Base-by-base conservation (phyloP, 805 yeast species). In the Yamadazyma takamatsuzukensis region DNA sequence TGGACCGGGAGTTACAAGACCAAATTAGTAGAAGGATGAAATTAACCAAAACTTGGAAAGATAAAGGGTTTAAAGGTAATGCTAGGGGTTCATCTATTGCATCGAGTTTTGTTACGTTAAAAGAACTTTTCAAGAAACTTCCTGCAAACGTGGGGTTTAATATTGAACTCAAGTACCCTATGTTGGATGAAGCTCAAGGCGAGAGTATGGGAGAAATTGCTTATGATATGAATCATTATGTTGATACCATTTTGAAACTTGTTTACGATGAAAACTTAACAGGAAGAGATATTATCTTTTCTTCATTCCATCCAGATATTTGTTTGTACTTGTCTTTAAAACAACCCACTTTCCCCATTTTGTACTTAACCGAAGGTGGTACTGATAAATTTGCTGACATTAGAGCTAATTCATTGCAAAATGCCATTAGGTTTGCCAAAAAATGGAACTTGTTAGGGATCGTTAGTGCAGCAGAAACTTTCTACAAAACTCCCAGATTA, bases 271-370 rank as follows among this genome's bases (percentile, higher is more conserved):
- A 85, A 39, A 70, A 83, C 55, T 78, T 79, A 6, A 67, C 75
- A 23, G 89, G 87, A 6, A 71, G 97, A 45, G 96, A 90, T 54
- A 75, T 90, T 26, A 80, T 90, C 13, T 85, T 90, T 49, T 86
- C 96, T 2, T 84, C 95, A 2, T 90, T 90, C 72, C 95, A 90
- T 51, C 97, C 97, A 0, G 97, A 90, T 54, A 75, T 87, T 19
- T 90, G 97, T 58, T 59, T 85, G 33, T 66, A 88, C 68, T 64
- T 90, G 25, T 83, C 95, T 2, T 64, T 90, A 59, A 90, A 90
- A 55, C 97, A 89, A 59, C 97, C 97, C 17, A 76, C 90, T 1
- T 83, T 89, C 47, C 97, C 97, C 1, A 83, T 90, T 40, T 70
- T 90, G 47, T 90, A 82, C 52, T 68, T 90, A 45, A 89, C 97